Evolutionary conservation across 2,329 filamentous ascomycete species (phyloP), one percentile per base, ranked within the genome.

Genomic region (Taxawa tesnikishii): DNA sequence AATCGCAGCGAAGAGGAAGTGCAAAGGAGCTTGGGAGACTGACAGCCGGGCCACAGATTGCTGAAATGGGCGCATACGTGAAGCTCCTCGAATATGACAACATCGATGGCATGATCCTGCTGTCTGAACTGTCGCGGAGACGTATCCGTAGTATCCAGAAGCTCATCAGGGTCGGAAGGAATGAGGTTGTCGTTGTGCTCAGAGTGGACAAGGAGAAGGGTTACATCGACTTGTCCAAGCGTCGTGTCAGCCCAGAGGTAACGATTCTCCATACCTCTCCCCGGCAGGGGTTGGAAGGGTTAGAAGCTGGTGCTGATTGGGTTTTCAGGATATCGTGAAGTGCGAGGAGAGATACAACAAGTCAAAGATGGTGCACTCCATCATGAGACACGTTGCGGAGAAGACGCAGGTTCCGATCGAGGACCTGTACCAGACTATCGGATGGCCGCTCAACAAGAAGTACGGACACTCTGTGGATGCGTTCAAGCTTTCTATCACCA

Each of bases 281-380:
- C n/a, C n/a, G n/a, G n/a, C n/a, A n/a, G n/a, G n/a, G n/a, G n/a
- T n/a, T n/a, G n/a, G n/a, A n/a, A n/a, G n/a, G n/a, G n/a, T n/a
- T n/a, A n/a, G n/a, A n/a, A n/a, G n/a, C n/a, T n/a, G n/a, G n/a
- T n/a, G n/a, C n/a, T n/a, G n/a, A n/a, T n/a, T n/a, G n/a, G n/a
- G n/a, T n/a, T n/a, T n/a, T n/a, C n/a, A n/a, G 59, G 90, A 98
- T 66, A 90, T 96, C 43, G 71, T 94, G 48, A 94, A 94, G 67
- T 98, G 92, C 58, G 90, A 98, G 59, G 90, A 98, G 68, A 77
- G 90, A 48, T 98, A 94, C 73, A 98, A 98, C 75, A 98, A 98
- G 78, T 83, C 84, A 68, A 98, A 98, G 70, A 92, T 94, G 70
- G 90, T 96, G 25, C 90, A 98, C 63, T 92, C 84, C 33, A 94